Evolutionary conservation across 2,329 filamentous ascomycete species (phyloP), one percentile per base, ranked within the genome.

Genomic region (Alternaria sp.): DNA sequence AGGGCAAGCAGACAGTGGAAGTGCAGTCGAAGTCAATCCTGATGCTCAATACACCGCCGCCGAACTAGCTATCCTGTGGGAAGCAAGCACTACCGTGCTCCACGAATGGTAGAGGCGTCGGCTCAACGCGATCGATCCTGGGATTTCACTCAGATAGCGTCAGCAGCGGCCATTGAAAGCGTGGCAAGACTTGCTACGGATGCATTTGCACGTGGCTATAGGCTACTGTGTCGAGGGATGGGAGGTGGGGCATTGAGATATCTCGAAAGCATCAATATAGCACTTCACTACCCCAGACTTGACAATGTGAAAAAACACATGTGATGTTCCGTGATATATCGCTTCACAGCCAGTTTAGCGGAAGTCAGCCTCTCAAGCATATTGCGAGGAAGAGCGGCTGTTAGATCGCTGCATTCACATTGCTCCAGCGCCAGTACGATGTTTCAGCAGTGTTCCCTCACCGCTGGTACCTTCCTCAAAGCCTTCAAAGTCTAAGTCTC

Each of bases 381-480:
- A 0, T 41, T 41, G 37, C 1, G 37, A 41, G 37, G 37, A 0
- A 2, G 6, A 41, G 37, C 9, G 3, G 6, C n/a, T 6, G n/a
- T 41, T 0, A 41, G 2, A 1, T 41, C 9, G 37, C 1, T 41
- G n/a, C 37, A 18, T 41, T 41, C 37, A 41, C 37, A 41, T 18
- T 41, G 14, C 30, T 14, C 6, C 30, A 2, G 30, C 3, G 30
- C 26, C 10, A 28, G 5, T 12, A 1, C 33, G 33, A 1, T 0
- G 15, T n/a, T 18, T 1, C 15, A 41, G 9, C 37, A 2, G 37
- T 18, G 37, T 41, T 18, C 37, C 0, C 37, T 41, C 37, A 18
- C 0, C 5, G n/a, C 37, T 11, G 1, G n/a, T 41, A 41, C 37
- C n/a, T 1, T 41, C 1, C 1, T 41, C 5, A 0, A 41, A 41